These are phyloP conservation scores for Thelephora ganbajun DNA, from an alignment of 768 basidiomycete species.

Conservation along the genomic window DNA sequence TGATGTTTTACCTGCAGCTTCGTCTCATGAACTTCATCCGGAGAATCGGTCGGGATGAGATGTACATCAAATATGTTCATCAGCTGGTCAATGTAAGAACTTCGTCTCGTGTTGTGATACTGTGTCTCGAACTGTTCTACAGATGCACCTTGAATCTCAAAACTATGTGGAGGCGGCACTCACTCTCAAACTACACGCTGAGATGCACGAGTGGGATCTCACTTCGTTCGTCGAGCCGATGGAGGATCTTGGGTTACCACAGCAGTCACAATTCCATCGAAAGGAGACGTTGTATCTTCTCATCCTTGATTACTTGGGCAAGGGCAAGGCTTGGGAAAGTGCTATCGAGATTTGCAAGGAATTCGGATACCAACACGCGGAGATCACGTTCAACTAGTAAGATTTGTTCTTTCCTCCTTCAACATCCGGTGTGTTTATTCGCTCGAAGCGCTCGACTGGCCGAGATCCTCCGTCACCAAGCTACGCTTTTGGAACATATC, in stretches of 20 bases:
- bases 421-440: conserved; percentile 1
- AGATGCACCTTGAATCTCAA: conserved; percentile 83
- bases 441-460: conserved; percentile 54
- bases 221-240: conserved; percentile 72
- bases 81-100: conserved; percentile 74
- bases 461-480: conserved; percentile 78
- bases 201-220: conserved; percentile 84
- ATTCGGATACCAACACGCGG: conserved; percentile 74
- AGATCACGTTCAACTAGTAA: conserved; percentile 85
- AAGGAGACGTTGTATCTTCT: conserved; percentile 87
- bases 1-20: conserved; percentile 29
- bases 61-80: conserved; percentile 93
- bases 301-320: conserved; percentile 75
- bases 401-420: conserved; percentile 12
- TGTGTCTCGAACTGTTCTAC: conserved; percentile 1
- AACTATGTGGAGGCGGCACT: conserved; percentile 90
- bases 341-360: conserved; percentile 92
- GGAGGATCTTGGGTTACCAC: conserved; percentile 80
- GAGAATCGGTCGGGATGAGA: conserved; percentile 81
- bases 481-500: conserved; percentile 78
- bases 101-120: neutral
- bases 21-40: conserved; percentile 90
- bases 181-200: conserved; percentile 86
- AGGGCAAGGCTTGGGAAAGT: conserved; percentile 95
- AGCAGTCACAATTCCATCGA: conserved; percentile 86